Percentiles rank a stretch among this genome's conserved stretches.
Evolutionary conservation across 306 rosid genomes (phyloP).

Genomic region (Cucurbita argyrosperma): DNA sequence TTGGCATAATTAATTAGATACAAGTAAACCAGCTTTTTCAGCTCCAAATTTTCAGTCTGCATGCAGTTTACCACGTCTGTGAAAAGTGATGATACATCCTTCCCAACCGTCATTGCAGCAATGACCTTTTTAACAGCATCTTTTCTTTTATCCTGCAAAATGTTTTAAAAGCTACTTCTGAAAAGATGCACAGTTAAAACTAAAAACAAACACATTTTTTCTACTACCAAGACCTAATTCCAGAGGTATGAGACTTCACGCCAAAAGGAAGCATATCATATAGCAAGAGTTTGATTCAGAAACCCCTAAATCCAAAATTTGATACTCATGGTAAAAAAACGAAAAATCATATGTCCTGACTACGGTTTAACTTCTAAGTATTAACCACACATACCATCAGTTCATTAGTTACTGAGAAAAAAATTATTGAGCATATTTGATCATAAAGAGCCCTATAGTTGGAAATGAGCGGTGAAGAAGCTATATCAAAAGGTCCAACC

Average conservation of each 20-base stretch:
- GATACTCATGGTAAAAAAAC: neutral
- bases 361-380: neutral
- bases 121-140: conserved; percentile 99
- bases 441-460: neutral
- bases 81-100: conserved; percentile 92
- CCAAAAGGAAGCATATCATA: neutral
- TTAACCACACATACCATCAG: neutral
- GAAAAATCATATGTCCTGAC: neutral
- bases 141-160: conserved; percentile 81
- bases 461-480: neutral
- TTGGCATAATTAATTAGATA: conserved; percentile 93
- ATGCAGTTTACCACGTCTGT: conserved; percentile 96
- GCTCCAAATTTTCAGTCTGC: conserved; percentile 98
- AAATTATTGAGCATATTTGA: neutral
- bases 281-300: neutral
- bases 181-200: neutral
- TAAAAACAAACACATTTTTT: neutral
- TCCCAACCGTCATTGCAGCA: conserved; percentile 99
- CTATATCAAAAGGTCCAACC: neutral
- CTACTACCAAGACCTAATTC: neutral
- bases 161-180: neutral
- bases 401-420: neutral
- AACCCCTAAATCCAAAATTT: neutral
- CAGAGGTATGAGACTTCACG: neutral
- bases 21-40: conserved; percentile 87